phyloP scores from a whole-genome alignment of 441 rosid genomes.

The Syzygium syzygioides region DNA sequence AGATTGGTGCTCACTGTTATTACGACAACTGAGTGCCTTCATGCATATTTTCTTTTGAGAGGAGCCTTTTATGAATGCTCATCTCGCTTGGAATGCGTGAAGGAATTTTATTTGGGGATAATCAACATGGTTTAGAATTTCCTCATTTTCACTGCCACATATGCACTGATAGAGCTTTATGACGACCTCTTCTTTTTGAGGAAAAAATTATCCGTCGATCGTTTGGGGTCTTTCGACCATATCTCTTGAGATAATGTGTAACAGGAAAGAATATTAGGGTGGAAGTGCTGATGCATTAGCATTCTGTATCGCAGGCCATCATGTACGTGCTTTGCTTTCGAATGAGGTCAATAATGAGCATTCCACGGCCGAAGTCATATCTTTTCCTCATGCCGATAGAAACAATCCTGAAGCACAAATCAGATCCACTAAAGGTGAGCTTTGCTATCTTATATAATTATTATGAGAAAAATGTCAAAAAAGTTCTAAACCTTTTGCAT shows the following conservation, averaged over 20 bases:
- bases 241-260: background rate
- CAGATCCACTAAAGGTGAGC: conserved; percentile 64
- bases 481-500: too few relatives aligned
- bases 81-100: background rate
- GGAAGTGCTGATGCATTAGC: background rate
- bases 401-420: conserved; percentile 47
- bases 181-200: background rate
- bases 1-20: background rate
- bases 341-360: conserved; percentile 62
- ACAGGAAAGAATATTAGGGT: background rate
- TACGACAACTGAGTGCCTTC: background rate
- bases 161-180: background rate
- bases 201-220: background rate
- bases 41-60: background rate
- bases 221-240: background rate
- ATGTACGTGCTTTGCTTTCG: conserved; percentile 88
- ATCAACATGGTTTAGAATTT: background rate
- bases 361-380: conserved; percentile 54
- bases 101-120: background rate
- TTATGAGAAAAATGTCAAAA: too few relatives aligned
- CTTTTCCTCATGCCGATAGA: conserved; percentile 55
- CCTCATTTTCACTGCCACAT: background rate
- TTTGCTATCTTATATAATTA: background rate
- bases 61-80: background rate
- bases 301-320: conserved; percentile 47